phyloP scores from a whole-genome alignment of 2,329 filamentous ascomycete species.

The Trichophyton schoenleinii region DNA sequence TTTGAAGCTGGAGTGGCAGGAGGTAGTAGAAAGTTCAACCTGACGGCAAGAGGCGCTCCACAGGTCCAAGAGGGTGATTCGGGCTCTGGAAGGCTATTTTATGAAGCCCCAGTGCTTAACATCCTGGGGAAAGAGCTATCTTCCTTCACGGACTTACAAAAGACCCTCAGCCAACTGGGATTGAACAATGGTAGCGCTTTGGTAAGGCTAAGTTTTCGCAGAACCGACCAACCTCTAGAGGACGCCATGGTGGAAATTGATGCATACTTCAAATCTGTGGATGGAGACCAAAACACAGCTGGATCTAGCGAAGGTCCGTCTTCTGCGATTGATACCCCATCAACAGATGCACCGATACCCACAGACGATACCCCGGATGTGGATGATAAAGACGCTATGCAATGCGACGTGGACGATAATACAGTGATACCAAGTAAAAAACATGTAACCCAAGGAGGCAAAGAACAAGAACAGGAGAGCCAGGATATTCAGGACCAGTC shows the following conservation, averaged over 20 bases:
- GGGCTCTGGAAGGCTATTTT: slow-evolving; percentile 64
- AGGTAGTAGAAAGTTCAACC: slow-evolving; percentile 53
- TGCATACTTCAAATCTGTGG: slow-evolving; percentile 52
- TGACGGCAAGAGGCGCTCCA: slow-evolving; percentile 72
- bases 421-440: slow-evolving; percentile 6
- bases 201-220: slow-evolving; percentile 63
- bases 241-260: slow-evolving; percentile 75
- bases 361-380: slow-evolving; percentile 8
- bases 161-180: slow-evolving; percentile 74
- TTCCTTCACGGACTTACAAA: slow-evolving; percentile 70
- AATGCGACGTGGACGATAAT: slow-evolving; percentile 8
- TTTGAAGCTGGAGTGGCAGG: slow-evolving; percentile 68
- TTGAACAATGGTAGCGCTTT: slow-evolving; percentile 73
- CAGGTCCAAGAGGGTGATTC: slow-evolving; percentile 40
- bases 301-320: slow-evolving; percentile 10
- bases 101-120: slow-evolving; percentile 74
- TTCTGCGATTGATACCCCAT: neutral
- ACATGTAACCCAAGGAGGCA: slow-evolving; percentile 1
- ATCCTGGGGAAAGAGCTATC: slow-evolving; percentile 70
- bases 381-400: slow-evolving; percentile 10
- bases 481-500: slow-evolving; percentile 2
- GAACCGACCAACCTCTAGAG: slow-evolving; percentile 64
- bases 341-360: slow-evolving; percentile 7
- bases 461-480: slow-evolving; percentile 5
- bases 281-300: slow-evolving; percentile 18